These are phyloP conservation scores for Rhodotorula sp. DNA, from an alignment of 1,284 basidiomycete genomes.

Conservation along the genomic window DNA sequence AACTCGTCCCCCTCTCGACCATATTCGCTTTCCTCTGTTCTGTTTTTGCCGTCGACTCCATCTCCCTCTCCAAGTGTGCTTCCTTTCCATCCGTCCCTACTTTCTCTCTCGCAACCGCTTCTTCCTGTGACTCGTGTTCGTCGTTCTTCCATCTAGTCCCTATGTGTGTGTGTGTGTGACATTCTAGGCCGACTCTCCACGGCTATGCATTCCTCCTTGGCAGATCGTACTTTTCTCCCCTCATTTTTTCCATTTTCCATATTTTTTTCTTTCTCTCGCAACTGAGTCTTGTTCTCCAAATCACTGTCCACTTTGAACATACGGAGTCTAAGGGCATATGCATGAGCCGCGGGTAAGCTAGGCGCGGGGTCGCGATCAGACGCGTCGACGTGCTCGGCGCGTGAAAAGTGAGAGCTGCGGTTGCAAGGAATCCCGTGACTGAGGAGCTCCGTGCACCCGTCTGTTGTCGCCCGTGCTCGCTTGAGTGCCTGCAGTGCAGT, in stretches of 20 bases:
- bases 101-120: background rate
- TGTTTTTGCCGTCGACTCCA: background rate
- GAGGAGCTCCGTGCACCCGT: too few relatives aligned
- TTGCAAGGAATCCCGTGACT: too few relatives aligned
- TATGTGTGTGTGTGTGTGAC: background rate
- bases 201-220: background rate
- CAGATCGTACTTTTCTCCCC: background rate
- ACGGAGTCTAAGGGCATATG: too few relatives aligned
- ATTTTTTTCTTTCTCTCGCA: background rate
- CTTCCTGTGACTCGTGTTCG: background rate
- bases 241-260: background rate
- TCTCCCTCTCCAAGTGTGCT: background rate
- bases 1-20: background rate
- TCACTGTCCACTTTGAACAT: too few relatives aligned
- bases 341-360: too few relatives aligned
- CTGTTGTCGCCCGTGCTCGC: too few relatives aligned
- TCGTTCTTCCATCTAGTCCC: background rate
- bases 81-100: background rate
- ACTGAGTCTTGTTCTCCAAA: background rate
- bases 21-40: background rate
- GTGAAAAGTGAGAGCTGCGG: too few relatives aligned
- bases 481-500: too few relatives aligned
- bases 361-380: too few relatives aligned
- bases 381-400: too few relatives aligned
- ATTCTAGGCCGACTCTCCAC: background rate